Base-by-base conservation (phyloP, 805 yeast genomes). In the Ogataea minuta region DNA sequence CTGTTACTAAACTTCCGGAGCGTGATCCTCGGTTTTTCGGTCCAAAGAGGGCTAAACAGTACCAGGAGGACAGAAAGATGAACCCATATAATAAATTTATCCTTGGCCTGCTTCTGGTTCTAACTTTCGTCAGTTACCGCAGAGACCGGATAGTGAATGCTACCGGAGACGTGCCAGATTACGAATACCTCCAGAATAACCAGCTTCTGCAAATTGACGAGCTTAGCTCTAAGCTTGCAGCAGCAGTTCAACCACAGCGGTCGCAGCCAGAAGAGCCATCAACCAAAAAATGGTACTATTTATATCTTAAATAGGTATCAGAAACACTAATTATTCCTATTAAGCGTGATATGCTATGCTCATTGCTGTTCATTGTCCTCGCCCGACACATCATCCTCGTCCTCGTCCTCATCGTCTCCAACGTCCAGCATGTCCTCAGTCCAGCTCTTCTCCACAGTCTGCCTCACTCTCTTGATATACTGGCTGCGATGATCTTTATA, bases 361-460 rank as follows among this genome's bases (percentile, higher is more conserved):
- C 39, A 25, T 19, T 28, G 19, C 33, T 43, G 43, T 12, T 42
- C 32, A 13, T 43, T 44, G 23, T 45, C 49, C 10, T 50, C 53
- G 8, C 45, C 57, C 6, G 47, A 50, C 6, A 45, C 53, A 11
- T 47, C 56, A 6, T 44, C 49, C 2, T 58, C 63, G 9, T 56
- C 63, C n/a, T 60, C 66, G 15, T 56, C 62, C 15, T 62, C 66
- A 10, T 68, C 77, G 13, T 69, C 79, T 0, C 73, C 81, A 9
- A 76, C 77, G 12, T 77, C 84, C 42, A 69, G 61, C 54, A 82
- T 73, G 50, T 83, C 89, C 54, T 87, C 95, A 32, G 81, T 81
- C 97, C 97, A 90, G 53, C 95, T 85, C 49, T 76, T 82, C 53
- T 93, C 99, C 26, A 93, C 99, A 0, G 97, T 88, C 60, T 89